Conservation (phyloP, 2,329 filamentous ascomycete genomes). For the Aureobasidium sp. region DNA sequence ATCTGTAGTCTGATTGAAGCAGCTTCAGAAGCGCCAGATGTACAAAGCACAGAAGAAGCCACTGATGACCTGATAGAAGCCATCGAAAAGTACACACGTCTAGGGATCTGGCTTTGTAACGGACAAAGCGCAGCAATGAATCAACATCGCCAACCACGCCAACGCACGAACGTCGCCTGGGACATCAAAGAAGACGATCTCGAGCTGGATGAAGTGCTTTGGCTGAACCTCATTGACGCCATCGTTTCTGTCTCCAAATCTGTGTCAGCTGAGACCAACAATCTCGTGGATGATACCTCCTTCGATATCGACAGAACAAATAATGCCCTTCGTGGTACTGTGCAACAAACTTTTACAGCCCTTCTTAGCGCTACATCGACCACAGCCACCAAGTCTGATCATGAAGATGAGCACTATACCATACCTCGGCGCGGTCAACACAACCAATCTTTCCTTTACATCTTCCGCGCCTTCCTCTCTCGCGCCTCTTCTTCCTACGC, state of each 20-base stretch:
- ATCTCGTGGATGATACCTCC: not conserved
- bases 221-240: conserved; percentile 58
- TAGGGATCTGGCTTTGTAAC: conserved; percentile 94
- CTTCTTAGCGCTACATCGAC: conserved; percentile 16
- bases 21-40: conserved; percentile 49
- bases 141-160: conserved; percentile 24
- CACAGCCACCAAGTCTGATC: conserved; percentile 19
- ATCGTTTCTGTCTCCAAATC: conserved; percentile 49
- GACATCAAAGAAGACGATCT: conserved; percentile 51
- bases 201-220: conserved; percentile 54
- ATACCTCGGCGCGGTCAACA: not conserved
- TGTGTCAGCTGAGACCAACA: conserved; percentile 37
- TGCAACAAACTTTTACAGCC: conserved; percentile 18
- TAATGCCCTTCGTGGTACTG: conserved; percentile 41
- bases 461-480: conserved; percentile 80
- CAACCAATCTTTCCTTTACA: conserved; percentile 65
- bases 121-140: conserved; percentile 53
- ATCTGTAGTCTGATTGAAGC: conserved; percentile 66
- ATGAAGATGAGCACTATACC: not conserved
- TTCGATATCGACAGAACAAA: conserved; percentile 53
- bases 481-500: conserved; percentile 67
- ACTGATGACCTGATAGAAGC: conserved; percentile 67
- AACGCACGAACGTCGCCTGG: conserved; percentile 30
- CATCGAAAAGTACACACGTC: conserved; percentile 80
- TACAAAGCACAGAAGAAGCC: conserved; percentile 54